Percentiles rank a stretch among this genome's conserved stretches.
Conservation (phyloP, 2,329 filamentous ascomycete genomes). For the Paraphaeosphaeria minitans region DNA sequence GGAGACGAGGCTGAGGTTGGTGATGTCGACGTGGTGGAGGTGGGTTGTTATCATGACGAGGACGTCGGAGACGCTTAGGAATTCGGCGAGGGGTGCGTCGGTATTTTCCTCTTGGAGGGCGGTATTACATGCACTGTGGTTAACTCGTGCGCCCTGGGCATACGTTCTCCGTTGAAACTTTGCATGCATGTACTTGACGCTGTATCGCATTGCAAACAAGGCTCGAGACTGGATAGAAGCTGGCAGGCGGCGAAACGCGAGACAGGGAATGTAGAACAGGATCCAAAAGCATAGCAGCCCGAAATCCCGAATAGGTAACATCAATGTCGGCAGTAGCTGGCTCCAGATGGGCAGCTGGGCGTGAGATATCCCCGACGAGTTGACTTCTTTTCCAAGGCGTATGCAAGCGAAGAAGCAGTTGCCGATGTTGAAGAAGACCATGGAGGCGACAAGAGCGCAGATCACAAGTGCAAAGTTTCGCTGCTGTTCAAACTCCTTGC, state of each 20-base stretch:
- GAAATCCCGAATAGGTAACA: conserved; percentile 7
- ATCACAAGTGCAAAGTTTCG: not conserved
- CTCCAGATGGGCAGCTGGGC: not conserved
- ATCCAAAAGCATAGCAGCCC: conserved; percentile 1
- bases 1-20: conserved; percentile 30
- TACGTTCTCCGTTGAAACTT: too few relatives aligned
- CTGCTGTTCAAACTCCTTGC: not conserved
- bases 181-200: too few relatives aligned
- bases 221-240: too few relatives aligned
- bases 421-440: conserved; percentile 19
- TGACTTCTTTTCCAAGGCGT: not conserved
- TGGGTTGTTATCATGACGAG: conserved; percentile 30
- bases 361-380: conserved; percentile 2
- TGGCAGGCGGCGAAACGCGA: too few relatives aligned
- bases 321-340: not conserved
- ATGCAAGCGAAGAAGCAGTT: conserved; percentile 10
- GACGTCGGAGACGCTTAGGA: conserved; percentile 39
- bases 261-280: conserved; percentile 15
- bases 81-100: conserved; percentile 15
- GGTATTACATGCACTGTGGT: too few relatives aligned
- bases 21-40: conserved; percentile 35
- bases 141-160: too few relatives aligned
- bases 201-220: too few relatives aligned
- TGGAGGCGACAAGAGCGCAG: conserved; percentile 18
- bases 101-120: too few relatives aligned